Base-by-base conservation (phyloP, 148 eudicot genomes). In the Vaccinium corymbosum region DNA sequence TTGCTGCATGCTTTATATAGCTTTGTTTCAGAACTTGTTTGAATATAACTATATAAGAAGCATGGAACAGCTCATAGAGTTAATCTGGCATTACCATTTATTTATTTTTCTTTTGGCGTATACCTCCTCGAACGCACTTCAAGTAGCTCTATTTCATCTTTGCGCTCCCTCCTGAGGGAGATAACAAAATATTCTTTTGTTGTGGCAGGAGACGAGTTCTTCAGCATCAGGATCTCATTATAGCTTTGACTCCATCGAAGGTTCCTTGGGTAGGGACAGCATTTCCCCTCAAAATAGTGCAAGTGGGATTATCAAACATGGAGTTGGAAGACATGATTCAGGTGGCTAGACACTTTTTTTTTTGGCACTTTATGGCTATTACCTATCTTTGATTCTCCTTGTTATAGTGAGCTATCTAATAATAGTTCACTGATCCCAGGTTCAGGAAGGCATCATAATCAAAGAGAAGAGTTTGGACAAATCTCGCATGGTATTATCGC, bases 141-240 rank as follows among this genome's bases (percentile, higher is more conserved):
- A 57, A 59, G n/a, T 80, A 80, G 71, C n/a, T 42, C 22, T 14
- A 59, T 38, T 61, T 20, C 71, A 61, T 61, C 82, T 16, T 80
- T 52, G 5, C 20, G 17, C 9, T 59, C 9, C 49, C 46, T 4
- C 49, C 51, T 6, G 29, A 35, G 35, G 64, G 66, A 49, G 52
- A 29, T 82, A n/a, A 74, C 14, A 32, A 12, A 52, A 6, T 25
- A 73, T n/a, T 82, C 12, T 51, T 61, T 52, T 32, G 10, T 51
- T 83, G 81, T 62, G 81, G 80, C 90, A 94, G 97, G 95, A 91
- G 76, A 87, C 89, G 55, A 93, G 91, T 83, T 86, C 84, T 32
- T 91, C 91, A n/a, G 90, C 89, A 80, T 87, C 95, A 57, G 94
- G 87, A 53, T 85, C 94, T 76, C 88, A 76, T 77, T 87, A 73